Conservation (phyloP, 2,329 filamentous ascomycete species). For the Albifimbria verrucaria region DNA sequence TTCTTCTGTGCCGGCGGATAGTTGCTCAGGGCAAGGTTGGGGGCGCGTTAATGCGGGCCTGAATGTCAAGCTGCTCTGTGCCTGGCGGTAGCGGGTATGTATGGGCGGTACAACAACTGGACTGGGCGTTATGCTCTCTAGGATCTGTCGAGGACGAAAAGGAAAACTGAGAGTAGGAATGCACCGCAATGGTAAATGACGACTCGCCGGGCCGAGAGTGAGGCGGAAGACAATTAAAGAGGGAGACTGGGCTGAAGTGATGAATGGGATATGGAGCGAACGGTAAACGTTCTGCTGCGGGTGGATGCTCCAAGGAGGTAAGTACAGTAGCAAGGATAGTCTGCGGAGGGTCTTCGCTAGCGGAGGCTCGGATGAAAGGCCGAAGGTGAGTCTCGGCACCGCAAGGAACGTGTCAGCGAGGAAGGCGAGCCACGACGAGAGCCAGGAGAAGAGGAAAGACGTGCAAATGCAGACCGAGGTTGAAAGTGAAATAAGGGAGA, state of each 20-base stretch:
- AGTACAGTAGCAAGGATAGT: conserved; percentile 12
- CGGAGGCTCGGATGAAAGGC: background rate
- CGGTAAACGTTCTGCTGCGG: background rate
- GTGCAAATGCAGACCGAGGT: background rate
- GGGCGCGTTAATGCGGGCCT: background rate
- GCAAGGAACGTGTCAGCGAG: background rate
- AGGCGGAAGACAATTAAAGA: background rate
- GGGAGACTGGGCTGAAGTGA: too few species aligned
- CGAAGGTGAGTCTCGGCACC: too few species aligned
- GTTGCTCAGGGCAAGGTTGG: too few species aligned
- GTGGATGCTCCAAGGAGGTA: background rate
- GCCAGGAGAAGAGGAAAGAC: background rate
- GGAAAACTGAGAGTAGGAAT: background rate
- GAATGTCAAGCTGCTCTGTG: background rate
- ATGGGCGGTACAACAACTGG: too few species aligned
- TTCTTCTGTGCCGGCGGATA: too few species aligned
- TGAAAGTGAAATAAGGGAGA: background rate
- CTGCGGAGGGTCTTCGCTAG: conserved; percentile 5
- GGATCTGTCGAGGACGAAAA: background rate
- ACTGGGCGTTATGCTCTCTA: background rate
- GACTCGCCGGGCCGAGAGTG: background rate
- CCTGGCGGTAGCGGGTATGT: too few species aligned
- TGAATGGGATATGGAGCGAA: background rate
- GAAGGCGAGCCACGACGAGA: background rate
- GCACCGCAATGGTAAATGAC: too few species aligned